phyloP scores from a whole-genome alignment of 2,329 filamentous ascomycete genomes.

The Teratosphaeria gauchensis region DNA sequence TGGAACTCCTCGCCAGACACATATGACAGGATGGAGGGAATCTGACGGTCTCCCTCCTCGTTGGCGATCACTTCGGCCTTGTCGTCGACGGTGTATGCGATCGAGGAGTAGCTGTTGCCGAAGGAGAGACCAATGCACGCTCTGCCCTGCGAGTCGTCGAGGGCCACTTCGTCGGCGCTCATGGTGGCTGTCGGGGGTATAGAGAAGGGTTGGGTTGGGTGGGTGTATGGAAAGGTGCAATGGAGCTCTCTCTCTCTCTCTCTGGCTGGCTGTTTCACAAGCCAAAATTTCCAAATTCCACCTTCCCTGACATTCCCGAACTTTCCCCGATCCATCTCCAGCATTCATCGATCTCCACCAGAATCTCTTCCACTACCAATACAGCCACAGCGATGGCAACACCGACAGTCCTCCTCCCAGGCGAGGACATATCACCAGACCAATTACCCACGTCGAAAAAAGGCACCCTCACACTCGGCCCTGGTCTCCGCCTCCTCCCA shows the following conservation, averaged over 20 bases:
- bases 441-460: constrained; percentile 56
- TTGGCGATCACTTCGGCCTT: constrained; percentile 98
- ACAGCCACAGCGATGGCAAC: neutral
- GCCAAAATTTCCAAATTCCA: neutral
- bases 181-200: constrained; percentile 24
- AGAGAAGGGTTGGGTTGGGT: neutral
- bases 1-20: constrained; percentile 94
- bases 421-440: constrained; percentile 60
- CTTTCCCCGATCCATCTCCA: neutral
- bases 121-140: constrained; percentile 87
- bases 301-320: neutral
- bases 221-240: no score
- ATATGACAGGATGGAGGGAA: constrained; percentile 89
- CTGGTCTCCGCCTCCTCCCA: constrained; percentile 72
- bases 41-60: constrained; percentile 97
- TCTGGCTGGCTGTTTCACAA: neutral
- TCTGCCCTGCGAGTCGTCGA: constrained; percentile 29
- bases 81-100: constrained; percentile 71
- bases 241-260: no score
- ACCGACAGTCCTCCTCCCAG: constrained; percentile 61
- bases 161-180: constrained; percentile 43
- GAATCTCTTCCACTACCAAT: neutral
- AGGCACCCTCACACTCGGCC: constrained; percentile 65
- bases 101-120: constrained; percentile 97
- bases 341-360: neutral